Evolutionary conservation across 257 asterid genomes (phyloP), one percentile per base, ranked within the genome.

Genomic region (Scutellaria baicalensis): DNA sequence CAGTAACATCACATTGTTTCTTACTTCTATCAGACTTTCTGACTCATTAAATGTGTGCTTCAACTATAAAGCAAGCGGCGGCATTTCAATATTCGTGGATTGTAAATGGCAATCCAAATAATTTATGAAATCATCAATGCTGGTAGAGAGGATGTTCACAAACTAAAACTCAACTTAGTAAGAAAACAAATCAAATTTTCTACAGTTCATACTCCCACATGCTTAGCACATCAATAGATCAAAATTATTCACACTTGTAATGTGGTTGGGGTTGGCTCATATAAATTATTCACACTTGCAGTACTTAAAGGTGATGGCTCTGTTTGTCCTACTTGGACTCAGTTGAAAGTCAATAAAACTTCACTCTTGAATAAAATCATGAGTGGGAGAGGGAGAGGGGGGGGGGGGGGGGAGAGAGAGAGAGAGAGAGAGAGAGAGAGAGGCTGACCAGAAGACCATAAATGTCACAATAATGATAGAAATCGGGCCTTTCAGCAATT

Each of bases 401-500:
- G n/a, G n/a, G n/a, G n/a, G n/a, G 64, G 50, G 70, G 20, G 36
- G 7, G 48, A 51, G 51, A 6, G 55, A 55, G n/a, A 36, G 67
- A 64, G 75, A 43, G 64, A 56, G 70, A 31, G 36, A 9, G 48
- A 51, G 51, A 6, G 55, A 55, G n/a, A 36, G 67, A 64, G 75
- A 43, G 42, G 59, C 78, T 75, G 42, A 94, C 99, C 90, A 94
- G 83, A 76, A 94, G 80, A 80, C 99, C 99, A 79, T 89, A 91
- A 39, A 86, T 79, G 77, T 94, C 99, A 58, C 99, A 94, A 69
- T 89, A 89, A 75, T 84, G 80, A 84, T 94, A 94, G 80, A 94
- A 94, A 7, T 94, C 99, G 6, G 99, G 99, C 77, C 99, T 89
- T 83, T 94, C 99, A 62, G 99, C 91, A 70, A 94, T 71, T 59